Evolutionary conservation across 306 rosid genomes (phyloP).

Genomic region (Cucurbita ficifolia): DNA sequence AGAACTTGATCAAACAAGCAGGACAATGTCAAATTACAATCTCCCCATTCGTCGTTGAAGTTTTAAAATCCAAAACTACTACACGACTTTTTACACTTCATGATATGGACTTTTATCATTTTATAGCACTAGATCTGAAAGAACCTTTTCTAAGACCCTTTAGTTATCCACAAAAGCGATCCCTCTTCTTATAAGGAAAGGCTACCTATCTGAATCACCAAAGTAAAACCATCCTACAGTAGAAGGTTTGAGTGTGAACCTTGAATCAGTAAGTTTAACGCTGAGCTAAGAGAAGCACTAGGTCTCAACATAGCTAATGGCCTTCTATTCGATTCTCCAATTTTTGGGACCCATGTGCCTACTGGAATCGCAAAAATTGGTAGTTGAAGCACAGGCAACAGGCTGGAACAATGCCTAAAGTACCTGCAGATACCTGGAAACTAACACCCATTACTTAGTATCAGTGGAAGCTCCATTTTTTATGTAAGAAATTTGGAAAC

Average conservation of each 20-base stretch:
- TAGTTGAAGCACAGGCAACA: slow-evolving; percentile 76
- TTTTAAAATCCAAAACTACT: neutral
- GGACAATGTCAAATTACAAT: neutral
- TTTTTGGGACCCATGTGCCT: slow-evolving; percentile 97
- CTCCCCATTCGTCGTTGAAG: neutral
- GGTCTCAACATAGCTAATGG: slow-evolving; percentile 87
- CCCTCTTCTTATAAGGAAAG: neutral
- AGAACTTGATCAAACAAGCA: neutral
- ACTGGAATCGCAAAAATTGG: slow-evolving; percentile 75
- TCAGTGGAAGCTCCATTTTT: slow-evolving; percentile 2
- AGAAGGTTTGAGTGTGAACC: neutral
- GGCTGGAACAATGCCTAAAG: slow-evolving; percentile 71
- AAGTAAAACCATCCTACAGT: neutral
- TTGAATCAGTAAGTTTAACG: slow-evolving; percentile 41
- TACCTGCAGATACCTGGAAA: slow-evolving; percentile 95
- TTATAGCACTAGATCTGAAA: neutral
- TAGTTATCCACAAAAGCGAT: neutral
- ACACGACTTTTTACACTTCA: neutral
- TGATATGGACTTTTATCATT: neutral
- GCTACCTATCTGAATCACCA: neutral
- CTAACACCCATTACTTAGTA: slow-evolving; percentile 23
- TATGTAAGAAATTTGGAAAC: neutral
- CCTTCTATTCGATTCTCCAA: slow-evolving; percentile 69
- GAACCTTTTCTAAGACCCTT: neutral
- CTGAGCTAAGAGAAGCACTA: slow-evolving; percentile 67